phyloP scores from a whole-genome alignment of 78 protist species.

The Cavenderia fasciculata region DNA sequence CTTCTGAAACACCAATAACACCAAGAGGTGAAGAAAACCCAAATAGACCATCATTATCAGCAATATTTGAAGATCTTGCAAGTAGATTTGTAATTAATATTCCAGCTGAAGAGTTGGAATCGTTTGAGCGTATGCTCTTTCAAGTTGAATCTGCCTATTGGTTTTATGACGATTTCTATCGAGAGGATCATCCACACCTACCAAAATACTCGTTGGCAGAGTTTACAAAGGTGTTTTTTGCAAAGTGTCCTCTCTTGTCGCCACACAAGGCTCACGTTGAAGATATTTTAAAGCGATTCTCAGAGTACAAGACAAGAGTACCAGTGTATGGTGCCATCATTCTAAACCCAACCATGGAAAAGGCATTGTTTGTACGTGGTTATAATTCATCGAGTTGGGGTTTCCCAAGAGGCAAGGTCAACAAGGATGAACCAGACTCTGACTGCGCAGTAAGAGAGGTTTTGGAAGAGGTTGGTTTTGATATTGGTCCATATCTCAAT shows the following conservation, averaged over 20 bases:
- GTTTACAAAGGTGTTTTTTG: slow-evolving; percentile 74
- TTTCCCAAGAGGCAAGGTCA: slow-evolving; percentile 92
- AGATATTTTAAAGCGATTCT: slow-evolving; percentile 73
- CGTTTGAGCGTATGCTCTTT: slow-evolving; percentile 85
- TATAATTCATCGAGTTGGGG: slow-evolving; percentile 85
- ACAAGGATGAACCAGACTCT: slow-evolving; percentile 75
- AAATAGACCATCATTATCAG: slow-evolving; percentile 25
- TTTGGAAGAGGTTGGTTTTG: slow-evolving; percentile 88
- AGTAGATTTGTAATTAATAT: slow-evolving; percentile 87
- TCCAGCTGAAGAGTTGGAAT: slow-evolving; percentile 85
- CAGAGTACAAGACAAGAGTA: slow-evolving; percentile 81
- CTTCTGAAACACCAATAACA: neutral
- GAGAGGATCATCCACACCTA: slow-evolving; percentile 69
- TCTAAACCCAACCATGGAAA: slow-evolving; percentile 75
- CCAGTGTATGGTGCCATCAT: slow-evolving; percentile 92
- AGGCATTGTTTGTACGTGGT: slow-evolving; percentile 76
- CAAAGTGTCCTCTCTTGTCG: slow-evolving; percentile 67
- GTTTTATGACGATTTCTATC: slow-evolving; percentile 88
- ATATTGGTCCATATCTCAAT: slow-evolving; percentile 46
- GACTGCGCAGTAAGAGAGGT: slow-evolving; percentile 93
- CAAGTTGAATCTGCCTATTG: slow-evolving; percentile 91
- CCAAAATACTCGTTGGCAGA: slow-evolving; percentile 60
- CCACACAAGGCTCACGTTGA: slow-evolving; percentile 13
- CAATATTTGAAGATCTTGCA: slow-evolving; percentile 72
- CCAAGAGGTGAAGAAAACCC: neutral